Conservation (phyloP, 2,329 filamentous ascomycete genomes). For the Rhytidhysteron rufulum region DNA sequence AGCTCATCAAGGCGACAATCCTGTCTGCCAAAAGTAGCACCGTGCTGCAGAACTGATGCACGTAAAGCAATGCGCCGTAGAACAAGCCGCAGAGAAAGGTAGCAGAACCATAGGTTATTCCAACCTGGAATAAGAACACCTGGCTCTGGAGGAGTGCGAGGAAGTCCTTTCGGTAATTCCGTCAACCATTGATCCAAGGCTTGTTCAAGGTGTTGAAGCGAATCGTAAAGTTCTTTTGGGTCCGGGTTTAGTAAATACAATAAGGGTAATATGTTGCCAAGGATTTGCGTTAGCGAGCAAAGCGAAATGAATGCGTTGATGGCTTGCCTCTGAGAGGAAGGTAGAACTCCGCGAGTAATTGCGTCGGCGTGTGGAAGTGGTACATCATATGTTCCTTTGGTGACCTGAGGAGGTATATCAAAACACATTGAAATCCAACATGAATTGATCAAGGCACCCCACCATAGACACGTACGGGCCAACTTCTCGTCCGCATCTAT, state of each 20-base stretch:
- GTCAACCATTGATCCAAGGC: slow-evolving; percentile 32
- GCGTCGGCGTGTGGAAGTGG: slow-evolving; percentile 48
- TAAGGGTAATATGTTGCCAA: slow-evolving; percentile 37
- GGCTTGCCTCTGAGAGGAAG: slow-evolving; percentile 40
- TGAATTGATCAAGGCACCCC: slow-evolving; percentile 56
- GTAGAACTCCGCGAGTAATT: slow-evolving; percentile 33
- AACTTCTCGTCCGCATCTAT: slow-evolving; percentile 49
- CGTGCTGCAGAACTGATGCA: slow-evolving; percentile 21
- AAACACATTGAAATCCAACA: slow-evolving; percentile 56
- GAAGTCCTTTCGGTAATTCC: slow-evolving; percentile 31
- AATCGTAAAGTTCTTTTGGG: slow-evolving; percentile 20
- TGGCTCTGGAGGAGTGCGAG: slow-evolving; percentile 21
- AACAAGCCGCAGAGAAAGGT: slow-evolving; percentile 36
- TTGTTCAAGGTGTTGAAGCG: slow-evolving; percentile 28
- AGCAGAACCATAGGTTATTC: slow-evolving; percentile 39
- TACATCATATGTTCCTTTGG: slow-evolving; percentile 53
- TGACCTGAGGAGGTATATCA: slow-evolving; percentile 52
- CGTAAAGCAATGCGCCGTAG: slow-evolving; percentile 35
- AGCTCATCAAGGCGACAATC: slow-evolving; percentile 40
- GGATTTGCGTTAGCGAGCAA: slow-evolving; percentile 45
- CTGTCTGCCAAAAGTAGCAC: slow-evolving; percentile 17
- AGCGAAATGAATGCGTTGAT: slow-evolving; percentile 52
- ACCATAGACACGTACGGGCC: slow-evolving; percentile 52
- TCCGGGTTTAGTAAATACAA: slow-evolving; percentile 35
- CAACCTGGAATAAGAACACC: slow-evolving; percentile 28